phyloP scores from a whole-genome alignment of 352 stramenopile species.

The Phytophthora vignae region DNA sequence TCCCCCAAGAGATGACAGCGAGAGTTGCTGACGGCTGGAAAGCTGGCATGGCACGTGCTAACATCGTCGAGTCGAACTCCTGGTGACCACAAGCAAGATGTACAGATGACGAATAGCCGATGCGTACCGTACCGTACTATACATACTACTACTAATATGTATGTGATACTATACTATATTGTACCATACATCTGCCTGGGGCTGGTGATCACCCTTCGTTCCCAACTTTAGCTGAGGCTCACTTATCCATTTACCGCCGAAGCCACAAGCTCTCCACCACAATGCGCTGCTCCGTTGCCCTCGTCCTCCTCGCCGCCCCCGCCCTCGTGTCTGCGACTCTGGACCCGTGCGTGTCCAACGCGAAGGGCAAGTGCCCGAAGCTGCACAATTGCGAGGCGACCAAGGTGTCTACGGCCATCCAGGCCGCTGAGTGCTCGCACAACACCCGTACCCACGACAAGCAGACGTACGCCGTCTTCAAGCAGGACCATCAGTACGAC shows the following conservation, averaged over 20 bases:
- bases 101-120: no score
- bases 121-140: no score
- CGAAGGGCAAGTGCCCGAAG: slow-evolving; percentile 30
- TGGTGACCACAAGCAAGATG: no score
- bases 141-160: no score
- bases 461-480: slow-evolving; percentile 45
- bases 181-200: no score
- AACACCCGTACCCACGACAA: slow-evolving; percentile 41
- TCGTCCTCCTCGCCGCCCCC: slow-evolving; percentile 23
- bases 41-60: no score
- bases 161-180: no score
- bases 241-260: slow-evolving; percentile 21
- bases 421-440: slow-evolving; percentile 46
- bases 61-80: no score
- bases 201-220: no score
- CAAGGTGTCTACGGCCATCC: slow-evolving; percentile 30
- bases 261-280: slow-evolving; percentile 8
- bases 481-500: slow-evolving; percentile 39
- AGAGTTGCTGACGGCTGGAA: no score
- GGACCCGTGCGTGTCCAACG: slow-evolving; percentile 30
- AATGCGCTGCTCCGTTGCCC: slow-evolving; percentile 31
- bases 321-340: slow-evolving; percentile 38
- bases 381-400: slow-evolving; percentile 27
- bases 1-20: no score
- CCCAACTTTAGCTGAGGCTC: neutral